These are phyloP conservation scores for Arthrobotrys iridis DNA, from an alignment of 2,329 filamentous ascomycete species.

Conservation along the genomic window DNA sequence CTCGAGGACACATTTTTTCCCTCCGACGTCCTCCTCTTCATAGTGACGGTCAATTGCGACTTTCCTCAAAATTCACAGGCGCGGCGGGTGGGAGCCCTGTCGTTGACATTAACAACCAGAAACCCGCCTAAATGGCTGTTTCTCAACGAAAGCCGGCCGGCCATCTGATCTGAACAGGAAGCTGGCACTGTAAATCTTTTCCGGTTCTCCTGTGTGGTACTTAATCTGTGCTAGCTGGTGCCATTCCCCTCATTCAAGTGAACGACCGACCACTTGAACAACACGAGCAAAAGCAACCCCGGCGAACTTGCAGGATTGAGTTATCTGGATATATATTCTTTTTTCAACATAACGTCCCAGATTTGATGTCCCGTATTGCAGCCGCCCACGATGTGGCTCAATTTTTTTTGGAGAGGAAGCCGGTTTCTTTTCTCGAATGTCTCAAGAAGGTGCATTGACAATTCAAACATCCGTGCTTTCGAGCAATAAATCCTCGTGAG, in stretches of 20 bases:
- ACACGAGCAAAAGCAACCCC: slow-evolving; percentile 18
- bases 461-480: slow-evolving; percentile 51
- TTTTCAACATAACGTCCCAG: slow-evolving; percentile 35
- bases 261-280: slow-evolving; percentile 7
- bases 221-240: slow-evolving; percentile 43
- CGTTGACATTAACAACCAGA: slow-evolving; percentile 24
- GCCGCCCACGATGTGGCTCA: slow-evolving; percentile 24
- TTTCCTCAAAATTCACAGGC: slow-evolving; percentile 13
- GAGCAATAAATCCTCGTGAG: slow-evolving; percentile 30
- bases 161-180: slow-evolving; percentile 52
- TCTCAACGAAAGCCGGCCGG: slow-evolving; percentile 35
- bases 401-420: slow-evolving; percentile 1
- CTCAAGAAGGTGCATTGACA: slow-evolving; percentile 53
- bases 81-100: slow-evolving; percentile 33
- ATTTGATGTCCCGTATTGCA: slow-evolving; percentile 38
- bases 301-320: slow-evolving; percentile 5
- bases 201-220: slow-evolving; percentile 53
- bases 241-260: not conserved
- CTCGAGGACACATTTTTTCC: too few relatives aligned
- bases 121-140: slow-evolving; percentile 50
- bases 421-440: slow-evolving; percentile 53
- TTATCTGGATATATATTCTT: slow-evolving; percentile 19
- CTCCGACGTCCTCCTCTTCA: slow-evolving; percentile 11
- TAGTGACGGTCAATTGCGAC: slow-evolving; percentile 36
- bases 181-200: slow-evolving; percentile 51